Evolutionary conservation across 257 asterid species (phyloP).

Genomic region (Nicotiana tabacum): DNA sequence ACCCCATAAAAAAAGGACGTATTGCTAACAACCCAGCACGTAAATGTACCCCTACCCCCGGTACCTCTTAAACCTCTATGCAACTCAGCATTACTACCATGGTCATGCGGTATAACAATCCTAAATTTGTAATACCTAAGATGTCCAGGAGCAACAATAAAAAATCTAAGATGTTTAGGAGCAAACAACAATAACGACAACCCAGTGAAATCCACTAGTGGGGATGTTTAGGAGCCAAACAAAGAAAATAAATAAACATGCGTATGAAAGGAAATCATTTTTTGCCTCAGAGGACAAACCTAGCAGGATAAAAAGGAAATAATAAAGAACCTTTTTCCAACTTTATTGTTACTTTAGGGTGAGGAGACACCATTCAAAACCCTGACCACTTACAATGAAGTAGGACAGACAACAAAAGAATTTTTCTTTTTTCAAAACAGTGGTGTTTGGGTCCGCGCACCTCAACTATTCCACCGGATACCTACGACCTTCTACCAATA

Average conservation of each 20-base stretch:
- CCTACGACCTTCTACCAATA: not conserved
- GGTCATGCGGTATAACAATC: not conserved
- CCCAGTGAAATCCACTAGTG: too few species aligned
- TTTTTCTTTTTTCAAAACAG: not conserved
- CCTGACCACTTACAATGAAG: not conserved
- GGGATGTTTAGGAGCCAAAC: not conserved
- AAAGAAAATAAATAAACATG: not conserved
- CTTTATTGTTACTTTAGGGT: not conserved
- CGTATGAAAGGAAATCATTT: not conserved
- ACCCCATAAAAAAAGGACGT: not conserved
- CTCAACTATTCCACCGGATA: not conserved
- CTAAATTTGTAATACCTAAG: not conserved
- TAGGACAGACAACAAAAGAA: not conserved
- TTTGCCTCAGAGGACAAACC: not conserved
- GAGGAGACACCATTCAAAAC: not conserved
- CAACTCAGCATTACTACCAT: not conserved
- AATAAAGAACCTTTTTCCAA: not conserved
- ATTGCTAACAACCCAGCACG: not conserved
- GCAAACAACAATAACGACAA: too few species aligned
- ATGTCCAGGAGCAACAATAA: not conserved
- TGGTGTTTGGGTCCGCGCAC: too few species aligned
- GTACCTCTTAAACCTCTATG: not conserved
- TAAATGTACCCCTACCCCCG: not conserved
- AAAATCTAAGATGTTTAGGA: not conserved
- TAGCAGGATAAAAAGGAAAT: not conserved